These are phyloP conservation scores for Entomortierella parvispora DNA, from an alignment of 192 early-diverging fungal species.

Conservation along the genomic window DNA sequence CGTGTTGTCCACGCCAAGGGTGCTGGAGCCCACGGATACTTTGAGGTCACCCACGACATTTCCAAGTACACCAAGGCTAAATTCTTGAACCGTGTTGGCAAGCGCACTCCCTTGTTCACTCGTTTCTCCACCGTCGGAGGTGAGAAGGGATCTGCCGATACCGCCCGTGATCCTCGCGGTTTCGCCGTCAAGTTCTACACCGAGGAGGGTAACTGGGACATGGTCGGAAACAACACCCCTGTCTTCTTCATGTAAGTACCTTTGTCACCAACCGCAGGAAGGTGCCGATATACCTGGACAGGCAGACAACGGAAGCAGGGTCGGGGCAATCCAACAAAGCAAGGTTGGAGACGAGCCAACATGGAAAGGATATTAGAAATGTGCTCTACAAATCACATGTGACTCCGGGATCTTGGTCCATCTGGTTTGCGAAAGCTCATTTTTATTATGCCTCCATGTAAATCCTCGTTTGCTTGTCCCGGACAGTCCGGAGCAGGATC, in stretches of 20 bases:
- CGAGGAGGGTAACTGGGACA: conserved; percentile 78
- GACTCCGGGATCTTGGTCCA: background rate
- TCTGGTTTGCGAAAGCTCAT: background rate
- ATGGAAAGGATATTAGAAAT: background rate
- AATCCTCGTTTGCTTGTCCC: no score
- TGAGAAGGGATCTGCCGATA: conserved; percentile 70
- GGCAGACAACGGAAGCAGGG: no score
- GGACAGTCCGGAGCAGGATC: no score
- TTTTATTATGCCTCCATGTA: no score
- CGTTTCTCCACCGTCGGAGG: conserved; percentile 76
- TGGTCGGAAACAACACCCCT: conserved; percentile 71
- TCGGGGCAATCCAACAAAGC: no score
- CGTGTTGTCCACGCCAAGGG: conserved; percentile 91
- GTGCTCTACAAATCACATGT: background rate
- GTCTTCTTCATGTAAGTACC: conserved; percentile 70
- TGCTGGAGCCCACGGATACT: conserved; percentile 85
- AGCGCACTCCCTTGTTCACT: conserved; percentile 73
- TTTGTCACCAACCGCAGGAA: background rate
- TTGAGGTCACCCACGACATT: conserved; percentile 66
- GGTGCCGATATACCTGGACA: background rate
- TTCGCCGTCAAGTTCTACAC: conserved; percentile 82
- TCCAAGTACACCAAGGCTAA: conserved; percentile 67
- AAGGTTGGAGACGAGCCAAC: background rate
- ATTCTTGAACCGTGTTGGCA: conserved; percentile 68
- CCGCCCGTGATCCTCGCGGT: conserved; percentile 75